phyloP scores from a whole-genome alignment of 805 yeast genomes.

The Jamesozyma hellenica region DNA sequence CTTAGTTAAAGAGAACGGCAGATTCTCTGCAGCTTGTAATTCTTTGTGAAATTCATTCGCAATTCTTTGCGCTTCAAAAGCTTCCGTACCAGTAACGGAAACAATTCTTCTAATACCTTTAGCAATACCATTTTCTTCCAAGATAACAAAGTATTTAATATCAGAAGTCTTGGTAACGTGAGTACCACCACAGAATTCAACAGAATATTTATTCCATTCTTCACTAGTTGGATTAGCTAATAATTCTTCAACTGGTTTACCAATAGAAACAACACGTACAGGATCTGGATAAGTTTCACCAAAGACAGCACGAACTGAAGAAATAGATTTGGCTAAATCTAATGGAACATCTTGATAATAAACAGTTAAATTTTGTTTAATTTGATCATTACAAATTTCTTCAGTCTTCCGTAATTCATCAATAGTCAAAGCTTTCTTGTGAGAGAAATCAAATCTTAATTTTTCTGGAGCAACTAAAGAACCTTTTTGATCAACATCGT shows the following conservation, averaged over 20 bases:
- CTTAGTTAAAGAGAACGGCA: conserved; percentile 66
- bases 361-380: conserved; percentile 61
- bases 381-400: conserved; percentile 56
- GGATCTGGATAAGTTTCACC: conserved; percentile 99
- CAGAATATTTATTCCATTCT: conserved; percentile 69
- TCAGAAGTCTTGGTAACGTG: conserved; percentile 90
- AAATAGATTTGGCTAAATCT: conserved; percentile 59
- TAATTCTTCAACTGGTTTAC: conserved; percentile 78
- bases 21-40: conserved; percentile 47
- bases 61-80: conserved; percentile 78
- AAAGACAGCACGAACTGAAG: conserved; percentile 91
- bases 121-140: conserved; percentile 96
- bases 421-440: conserved; percentile 71
- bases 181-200: conserved; percentile 99
- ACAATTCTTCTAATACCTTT: conserved; percentile 98
- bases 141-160: conserved; percentile 77
- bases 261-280: conserved; percentile 94
- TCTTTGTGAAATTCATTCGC: conserved; percentile 62
- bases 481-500: conserved; percentile 88
- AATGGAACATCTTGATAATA: conserved; percentile 77
- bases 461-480: conserved; percentile 93
- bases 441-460: conserved; percentile 91
- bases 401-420: conserved; percentile 72
- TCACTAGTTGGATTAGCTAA: conserved; percentile 57
- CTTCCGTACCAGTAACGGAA: conserved; percentile 89